A percentile compares a stretch with the other conserved stretches of the same genome.
phyloP scores from a whole-genome alignment of 2,329 filamentous ascomycete species.

The Xylaria polymorpha region DNA sequence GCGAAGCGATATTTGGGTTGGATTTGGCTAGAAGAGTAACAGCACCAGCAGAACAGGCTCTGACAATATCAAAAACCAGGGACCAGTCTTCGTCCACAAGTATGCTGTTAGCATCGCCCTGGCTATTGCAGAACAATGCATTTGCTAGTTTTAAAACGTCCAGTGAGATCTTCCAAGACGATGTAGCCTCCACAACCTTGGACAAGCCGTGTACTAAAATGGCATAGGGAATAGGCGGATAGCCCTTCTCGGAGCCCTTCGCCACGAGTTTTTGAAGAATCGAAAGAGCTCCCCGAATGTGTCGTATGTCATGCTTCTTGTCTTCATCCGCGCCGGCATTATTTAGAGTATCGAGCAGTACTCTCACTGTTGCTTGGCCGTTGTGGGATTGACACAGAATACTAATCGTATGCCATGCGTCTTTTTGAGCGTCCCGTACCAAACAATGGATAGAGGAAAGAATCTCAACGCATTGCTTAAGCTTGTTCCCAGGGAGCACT shows the following conservation, averaged over 20 bases:
- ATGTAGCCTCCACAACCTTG: slow-evolving; percentile 60
- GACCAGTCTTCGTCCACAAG: slow-evolving; percentile 75
- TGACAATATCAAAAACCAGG: slow-evolving; percentile 68
- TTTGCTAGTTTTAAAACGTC: slow-evolving; percentile 65
- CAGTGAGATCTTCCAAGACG: slow-evolving; percentile 59
- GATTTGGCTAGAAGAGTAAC: slow-evolving; percentile 40
- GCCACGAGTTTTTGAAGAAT: slow-evolving; percentile 72
- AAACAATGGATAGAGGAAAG: slow-evolving; percentile 78
- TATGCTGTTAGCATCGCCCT: slow-evolving; percentile 65
- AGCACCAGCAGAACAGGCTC: slow-evolving; percentile 61
- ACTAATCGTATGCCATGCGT: slow-evolving; percentile 76
- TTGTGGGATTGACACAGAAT: slow-evolving; percentile 80
- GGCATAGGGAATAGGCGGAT: slow-evolving; percentile 68
- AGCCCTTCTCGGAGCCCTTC: slow-evolving; percentile 69
- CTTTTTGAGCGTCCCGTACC: slow-evolving; percentile 68
- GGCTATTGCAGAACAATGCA: slow-evolving; percentile 64
- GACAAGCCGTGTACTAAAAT: slow-evolving; percentile 68
- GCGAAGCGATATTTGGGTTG: slow-evolving; percentile 42
- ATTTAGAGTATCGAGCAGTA: slow-evolving; percentile 71
- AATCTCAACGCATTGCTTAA: slow-evolving; percentile 75
- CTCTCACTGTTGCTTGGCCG: slow-evolving; percentile 74
- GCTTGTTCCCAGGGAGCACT: slow-evolving; percentile 70
- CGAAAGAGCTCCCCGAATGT: slow-evolving; percentile 71
- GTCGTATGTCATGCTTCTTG: slow-evolving; percentile 64
- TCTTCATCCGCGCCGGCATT: slow-evolving; percentile 59